phyloP scores from a whole-genome alignment of 148 eudicot species.

The Rheum nobile region DNA sequence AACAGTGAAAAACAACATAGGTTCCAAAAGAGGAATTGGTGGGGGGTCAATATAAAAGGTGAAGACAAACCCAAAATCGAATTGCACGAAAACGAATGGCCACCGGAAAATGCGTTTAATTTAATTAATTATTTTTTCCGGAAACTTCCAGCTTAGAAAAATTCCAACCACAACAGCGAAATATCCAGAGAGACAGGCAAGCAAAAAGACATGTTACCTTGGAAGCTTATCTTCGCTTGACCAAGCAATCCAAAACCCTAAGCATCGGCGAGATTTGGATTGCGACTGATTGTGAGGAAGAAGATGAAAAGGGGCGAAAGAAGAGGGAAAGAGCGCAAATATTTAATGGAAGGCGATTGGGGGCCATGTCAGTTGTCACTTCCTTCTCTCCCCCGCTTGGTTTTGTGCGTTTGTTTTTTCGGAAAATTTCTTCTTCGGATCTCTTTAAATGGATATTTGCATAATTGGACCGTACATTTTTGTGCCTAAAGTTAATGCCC shows the following conservation, averaged over 20 bases:
- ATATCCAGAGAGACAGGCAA: neutral
- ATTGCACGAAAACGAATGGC: slow-evolving; percentile 22
- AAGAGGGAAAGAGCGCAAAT: slow-evolving; percentile 5
- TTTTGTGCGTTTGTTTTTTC: slow-evolving; percentile 1
- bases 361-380: slow-evolving; percentile 6
- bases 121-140: neutral
- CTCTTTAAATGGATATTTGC: neutral
- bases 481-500: neutral
- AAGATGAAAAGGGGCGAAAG: slow-evolving; percentile 11
- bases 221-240: slow-evolving; percentile 4
- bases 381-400: neutral
- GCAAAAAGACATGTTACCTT: slow-evolving; percentile 1
- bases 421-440: neutral
- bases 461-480: neutral
- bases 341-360: neutral
- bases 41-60: slow-evolving; percentile 5
- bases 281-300: slow-evolving; percentile 7
- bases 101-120: slow-evolving; percentile 11
- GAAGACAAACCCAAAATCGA: slow-evolving; percentile 22
- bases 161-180: slow-evolving; percentile 17
- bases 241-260: slow-evolving; percentile 10
- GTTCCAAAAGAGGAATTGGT: slow-evolving; percentile 1
- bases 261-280: neutral
- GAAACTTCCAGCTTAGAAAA: slow-evolving; percentile 19
- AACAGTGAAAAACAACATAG: slow-evolving; percentile 1